Evolutionary conservation across 2,329 filamentous ascomycete species (phyloP).

Genomic region (Scytalidium lignicola): DNA sequence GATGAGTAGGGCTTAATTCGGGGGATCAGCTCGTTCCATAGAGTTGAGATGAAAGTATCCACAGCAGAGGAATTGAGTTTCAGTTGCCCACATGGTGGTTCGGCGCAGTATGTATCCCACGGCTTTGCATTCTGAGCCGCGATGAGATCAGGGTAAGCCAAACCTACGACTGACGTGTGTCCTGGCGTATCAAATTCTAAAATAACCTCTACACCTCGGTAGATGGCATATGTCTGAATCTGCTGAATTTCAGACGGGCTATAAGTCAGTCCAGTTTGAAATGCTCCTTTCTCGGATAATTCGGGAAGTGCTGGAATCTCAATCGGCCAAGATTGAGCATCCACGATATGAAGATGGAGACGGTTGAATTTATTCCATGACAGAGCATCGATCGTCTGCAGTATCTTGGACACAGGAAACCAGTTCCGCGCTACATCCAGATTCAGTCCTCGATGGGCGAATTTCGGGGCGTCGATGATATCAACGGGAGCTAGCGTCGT

Average conservation of each 20-base stretch:
- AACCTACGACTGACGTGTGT: slow-evolving; percentile 64
- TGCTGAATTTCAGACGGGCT: slow-evolving; percentile 55
- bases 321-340: slow-evolving; percentile 81
- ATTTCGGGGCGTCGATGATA: slow-evolving; percentile 70
- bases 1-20: slow-evolving; percentile 62
- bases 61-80: slow-evolving; percentile 71
- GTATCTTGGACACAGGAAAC: slow-evolving; percentile 54
- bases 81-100: slow-evolving; percentile 64
- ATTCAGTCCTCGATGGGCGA: slow-evolving; percentile 72
- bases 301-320: slow-evolving; percentile 72
- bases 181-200: slow-evolving; percentile 79
- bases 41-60: slow-evolving; percentile 62
- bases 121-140: slow-evolving; percentile 55
- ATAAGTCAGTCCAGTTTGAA: slow-evolving; percentile 63
- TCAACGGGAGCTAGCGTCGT: slow-evolving; percentile 64
- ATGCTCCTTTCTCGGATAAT: slow-evolving; percentile 68
- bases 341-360: slow-evolving; percentile 75
- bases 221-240: slow-evolving; percentile 66
- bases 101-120: slow-evolving; percentile 54
- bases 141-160: slow-evolving; percentile 66
- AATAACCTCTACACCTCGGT: slow-evolving; percentile 65
- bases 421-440: slow-evolving; percentile 73
- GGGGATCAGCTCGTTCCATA: slow-evolving; percentile 74
- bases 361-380: slow-evolving; percentile 80
- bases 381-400: slow-evolving; percentile 70